phyloP scores from a whole-genome alignment of 805 yeast species.

The Myxozyma udenii region DNA sequence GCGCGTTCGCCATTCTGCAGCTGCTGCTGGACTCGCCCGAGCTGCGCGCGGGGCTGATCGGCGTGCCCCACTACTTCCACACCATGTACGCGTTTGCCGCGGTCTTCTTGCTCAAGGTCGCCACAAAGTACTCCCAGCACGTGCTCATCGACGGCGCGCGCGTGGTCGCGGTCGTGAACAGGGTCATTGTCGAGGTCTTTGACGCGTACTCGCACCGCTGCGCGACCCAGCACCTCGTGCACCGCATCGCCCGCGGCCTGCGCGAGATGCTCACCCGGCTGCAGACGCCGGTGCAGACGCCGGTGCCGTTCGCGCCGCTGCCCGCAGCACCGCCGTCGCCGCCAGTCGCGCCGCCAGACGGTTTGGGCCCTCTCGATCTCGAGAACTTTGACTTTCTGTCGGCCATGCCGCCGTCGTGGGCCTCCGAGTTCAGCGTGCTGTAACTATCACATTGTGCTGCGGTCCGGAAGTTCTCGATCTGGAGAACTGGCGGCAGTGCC shows the following conservation, averaged over 20 bases:
- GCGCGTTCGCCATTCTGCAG: slow-evolving; percentile 18
- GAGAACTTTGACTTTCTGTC: slow-evolving; percentile 24
- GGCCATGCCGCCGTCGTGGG: slow-evolving; percentile 21
- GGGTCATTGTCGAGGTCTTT: slow-evolving; percentile 11
- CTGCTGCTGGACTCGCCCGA: slow-evolving; percentile 14
- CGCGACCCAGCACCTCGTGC: slow-evolving; percentile 23
- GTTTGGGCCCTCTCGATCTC: slow-evolving; percentile 9
- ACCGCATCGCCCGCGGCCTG: slow-evolving; percentile 18
- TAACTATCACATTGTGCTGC: too few relatives aligned
- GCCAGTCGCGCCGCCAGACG: slow-evolving; percentile 1
- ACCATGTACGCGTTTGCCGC: slow-evolving; percentile 26
- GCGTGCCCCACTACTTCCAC: slow-evolving; percentile 24
- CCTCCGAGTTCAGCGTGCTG: slow-evolving; percentile 13
- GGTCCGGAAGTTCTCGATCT: too few relatives aligned
- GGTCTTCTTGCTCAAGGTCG: slow-evolving; percentile 18
- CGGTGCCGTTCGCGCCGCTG: too few relatives aligned
- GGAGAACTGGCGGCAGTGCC: too few relatives aligned
- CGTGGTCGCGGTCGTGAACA: slow-evolving; percentile 5
- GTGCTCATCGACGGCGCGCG: slow-evolving; percentile 7
- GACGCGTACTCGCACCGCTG: slow-evolving; percentile 1
- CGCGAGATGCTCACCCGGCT: slow-evolving; percentile 13
- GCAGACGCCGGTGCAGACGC: slow-evolving; percentile 2
- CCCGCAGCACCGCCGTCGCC: background rate
- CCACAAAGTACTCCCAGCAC: slow-evolving; percentile 18
- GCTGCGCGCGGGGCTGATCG: slow-evolving; percentile 15